phyloP scores from a whole-genome alignment of 2,329 filamentous ascomycete species.

The Davidsoniella virescens region DNA sequence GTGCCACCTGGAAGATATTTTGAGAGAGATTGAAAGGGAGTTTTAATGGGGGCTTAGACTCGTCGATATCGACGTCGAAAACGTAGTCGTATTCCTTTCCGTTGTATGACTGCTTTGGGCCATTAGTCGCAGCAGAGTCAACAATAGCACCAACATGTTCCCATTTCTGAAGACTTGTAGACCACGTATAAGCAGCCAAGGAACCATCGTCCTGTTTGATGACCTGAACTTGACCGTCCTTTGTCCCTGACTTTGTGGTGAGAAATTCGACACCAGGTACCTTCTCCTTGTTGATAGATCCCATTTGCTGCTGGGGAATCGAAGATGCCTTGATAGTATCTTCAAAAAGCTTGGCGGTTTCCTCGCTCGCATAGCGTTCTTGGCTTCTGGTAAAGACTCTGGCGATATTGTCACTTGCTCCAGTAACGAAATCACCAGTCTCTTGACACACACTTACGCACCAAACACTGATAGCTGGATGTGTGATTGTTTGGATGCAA shows the following conservation, averaged over 20 bases:
- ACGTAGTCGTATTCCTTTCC: slow-evolving; percentile 92
- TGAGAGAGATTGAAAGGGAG: slow-evolving; percentile 87
- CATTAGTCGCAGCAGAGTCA: slow-evolving; percentile 68
- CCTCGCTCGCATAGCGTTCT: slow-evolving; percentile 52
- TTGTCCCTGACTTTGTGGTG: slow-evolving; percentile 67
- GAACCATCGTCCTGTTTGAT: slow-evolving; percentile 68
- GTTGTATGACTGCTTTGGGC: slow-evolving; percentile 57
- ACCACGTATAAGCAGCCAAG: slow-evolving; percentile 82
- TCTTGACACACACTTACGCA: slow-evolving; percentile 65
- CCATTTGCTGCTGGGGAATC: slow-evolving; percentile 74
- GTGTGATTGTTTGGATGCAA: slow-evolving; percentile 89
- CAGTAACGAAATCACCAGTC: slow-evolving; percentile 84
- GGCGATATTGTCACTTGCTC: slow-evolving; percentile 73
- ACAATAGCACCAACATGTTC: slow-evolving; percentile 87
- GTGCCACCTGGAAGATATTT: slow-evolving; percentile 82
- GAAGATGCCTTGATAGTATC: slow-evolving; percentile 67
- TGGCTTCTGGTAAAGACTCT: slow-evolving; percentile 65
- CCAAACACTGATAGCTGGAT: slow-evolving; percentile 95
- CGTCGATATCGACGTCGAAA: slow-evolving; percentile 91
- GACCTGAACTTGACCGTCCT: slow-evolving; percentile 91
- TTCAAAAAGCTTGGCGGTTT: slow-evolving; percentile 58
- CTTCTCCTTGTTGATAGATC: slow-evolving; percentile 78
- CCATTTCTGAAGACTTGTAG: slow-evolving; percentile 54
- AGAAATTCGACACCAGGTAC: slow-evolving; percentile 81
- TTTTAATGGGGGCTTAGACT: slow-evolving; percentile 82